phyloP scores from a whole-genome alignment of 306 rosid species.

The Begonia loranthoides region DNA sequence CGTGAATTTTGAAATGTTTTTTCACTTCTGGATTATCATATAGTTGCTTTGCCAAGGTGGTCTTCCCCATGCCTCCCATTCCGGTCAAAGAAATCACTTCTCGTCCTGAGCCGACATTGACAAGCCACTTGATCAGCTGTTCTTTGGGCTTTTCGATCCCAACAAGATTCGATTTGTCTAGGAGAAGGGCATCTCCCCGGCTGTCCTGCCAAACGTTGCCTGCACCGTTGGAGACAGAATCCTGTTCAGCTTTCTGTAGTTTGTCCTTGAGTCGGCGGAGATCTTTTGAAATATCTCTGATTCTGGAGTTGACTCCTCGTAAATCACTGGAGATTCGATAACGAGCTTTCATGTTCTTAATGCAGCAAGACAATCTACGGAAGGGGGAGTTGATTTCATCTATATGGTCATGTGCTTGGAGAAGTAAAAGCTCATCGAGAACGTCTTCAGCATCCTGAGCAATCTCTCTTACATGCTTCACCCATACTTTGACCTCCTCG shows the following conservation, averaged over 20 bases:
- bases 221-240: neutral
- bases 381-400: neutral
- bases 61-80: slow-evolving; percentile 51
- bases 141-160: slow-evolving; percentile 29
- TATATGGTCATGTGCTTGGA: slow-evolving; percentile 12
- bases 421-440: slow-evolving; percentile 27
- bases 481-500: slow-evolving; percentile 31
- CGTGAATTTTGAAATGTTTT: slow-evolving; percentile 29
- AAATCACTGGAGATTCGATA: slow-evolving; percentile 20
- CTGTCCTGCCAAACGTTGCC: slow-evolving; percentile 18
- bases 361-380: neutral
- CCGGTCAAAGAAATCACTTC: slow-evolving; percentile 31
- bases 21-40: slow-evolving; percentile 32
- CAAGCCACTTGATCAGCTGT: slow-evolving; percentile 11
- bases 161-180: slow-evolving; percentile 51
- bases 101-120: slow-evolving; percentile 19
- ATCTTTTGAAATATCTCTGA: slow-evolving; percentile 12
- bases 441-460: slow-evolving; percentile 40
- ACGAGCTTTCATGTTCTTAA: slow-evolving; percentile 15
- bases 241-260: slow-evolving; percentile 2
- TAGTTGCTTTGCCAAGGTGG: slow-evolving; percentile 41
- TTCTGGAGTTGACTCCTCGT: slow-evolving; percentile 21
- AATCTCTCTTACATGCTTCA: slow-evolving; percentile 28
- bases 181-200: slow-evolving; percentile 45
- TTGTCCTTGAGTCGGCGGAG: slow-evolving; percentile 13